These are phyloP conservation scores for Zasmidium cellare DNA, from an alignment of 2,329 filamentous ascomycete species.

Conservation along the genomic window DNA sequence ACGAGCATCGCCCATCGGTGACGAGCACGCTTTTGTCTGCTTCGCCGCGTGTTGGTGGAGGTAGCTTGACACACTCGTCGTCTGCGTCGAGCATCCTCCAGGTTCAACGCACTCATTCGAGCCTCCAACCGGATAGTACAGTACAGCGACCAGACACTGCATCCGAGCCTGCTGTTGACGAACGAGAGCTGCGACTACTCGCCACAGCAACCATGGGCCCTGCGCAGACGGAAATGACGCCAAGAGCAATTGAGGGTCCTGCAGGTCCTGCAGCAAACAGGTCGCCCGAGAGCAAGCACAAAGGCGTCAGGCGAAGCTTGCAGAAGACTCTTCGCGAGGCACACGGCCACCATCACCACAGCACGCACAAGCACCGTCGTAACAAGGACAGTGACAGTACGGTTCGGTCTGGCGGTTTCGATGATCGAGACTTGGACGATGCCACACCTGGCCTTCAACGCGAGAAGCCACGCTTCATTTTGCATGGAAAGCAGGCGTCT, in stretches of 20 bases:
- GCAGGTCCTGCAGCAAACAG: conserved; percentile 17
- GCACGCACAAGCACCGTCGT: conserved; percentile 70
- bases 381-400: conserved; percentile 71
- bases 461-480: conserved; percentile 84
- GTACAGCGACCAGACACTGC: conserved; percentile 16
- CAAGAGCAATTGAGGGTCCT: conserved; percentile 22
- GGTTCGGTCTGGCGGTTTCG: conserved; percentile 36
- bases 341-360: conserved; percentile 19
- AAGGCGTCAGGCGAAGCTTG: conserved; percentile 76
- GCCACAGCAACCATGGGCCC: conserved; percentile 21
- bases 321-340: conserved; percentile 87
- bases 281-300: conserved; percentile 30
- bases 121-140: conserved; percentile 19
- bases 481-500: conserved; percentile 97
- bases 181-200: conserved; percentile 26
- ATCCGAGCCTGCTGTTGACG: conserved; percentile 22
- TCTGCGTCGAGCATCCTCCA: conserved; percentile 30
- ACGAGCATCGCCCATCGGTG: conserved; percentile 38
- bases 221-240: neutral
- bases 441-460: conserved; percentile 70
- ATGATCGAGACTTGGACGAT: conserved; percentile 28
- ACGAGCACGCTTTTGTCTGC: conserved; percentile 29
- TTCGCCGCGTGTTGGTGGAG: conserved; percentile 20
- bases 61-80: conserved; percentile 31
- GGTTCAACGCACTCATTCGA: conserved; percentile 24